These are phyloP conservation scores for Mycosphaerella sp. DNA, from an alignment of 2,329 filamentous ascomycete genomes.

Conservation along the genomic window DNA sequence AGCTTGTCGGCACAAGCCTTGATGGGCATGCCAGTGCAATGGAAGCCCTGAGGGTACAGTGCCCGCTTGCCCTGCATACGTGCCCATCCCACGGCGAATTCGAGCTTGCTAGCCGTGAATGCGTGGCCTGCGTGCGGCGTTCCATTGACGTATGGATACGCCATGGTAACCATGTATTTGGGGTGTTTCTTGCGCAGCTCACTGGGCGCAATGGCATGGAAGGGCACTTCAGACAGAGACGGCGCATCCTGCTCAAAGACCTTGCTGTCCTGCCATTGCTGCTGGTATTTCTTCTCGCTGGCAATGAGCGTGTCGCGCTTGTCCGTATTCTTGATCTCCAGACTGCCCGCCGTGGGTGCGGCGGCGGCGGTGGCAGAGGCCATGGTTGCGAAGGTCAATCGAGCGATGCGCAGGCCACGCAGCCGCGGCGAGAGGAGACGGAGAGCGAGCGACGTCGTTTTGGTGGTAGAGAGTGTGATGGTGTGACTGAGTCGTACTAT, in stretches of 20 bases:
- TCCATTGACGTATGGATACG: constrained; percentile 79
- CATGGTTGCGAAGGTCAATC: constrained; percentile 31
- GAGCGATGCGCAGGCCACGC: constrained; percentile 27
- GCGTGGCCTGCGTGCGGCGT: constrained; percentile 79
- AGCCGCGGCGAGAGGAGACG: constrained; percentile 26
- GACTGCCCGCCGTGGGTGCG: constrained; percentile 53
- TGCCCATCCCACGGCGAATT: constrained; percentile 81
- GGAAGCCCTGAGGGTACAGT: constrained; percentile 88
- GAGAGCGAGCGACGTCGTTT: constrained; percentile 29
- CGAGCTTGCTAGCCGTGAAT: constrained; percentile 87
- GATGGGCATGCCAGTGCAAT: constrained; percentile 97
- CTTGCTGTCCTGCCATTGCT: constrained; percentile 68
- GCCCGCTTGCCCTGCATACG: constrained; percentile 85
- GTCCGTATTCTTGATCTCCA: constrained; percentile 71
- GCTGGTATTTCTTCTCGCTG: constrained; percentile 88
- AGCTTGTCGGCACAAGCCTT: constrained; percentile 97
- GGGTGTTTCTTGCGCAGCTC: constrained; percentile 75
- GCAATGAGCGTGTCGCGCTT: constrained; percentile 77
- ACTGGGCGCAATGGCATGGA: constrained; percentile 63
- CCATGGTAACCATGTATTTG: constrained; percentile 84
- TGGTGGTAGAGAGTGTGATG: neutral
- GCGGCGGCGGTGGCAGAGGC: constrained; percentile 48
- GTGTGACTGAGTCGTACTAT: neutral
- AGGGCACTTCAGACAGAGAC: constrained; percentile 67
- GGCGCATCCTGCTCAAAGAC: constrained; percentile 87